phyloP scores from a whole-genome alignment of 129 eudicot genomes.

The Flaveria sonorensis region DNA sequence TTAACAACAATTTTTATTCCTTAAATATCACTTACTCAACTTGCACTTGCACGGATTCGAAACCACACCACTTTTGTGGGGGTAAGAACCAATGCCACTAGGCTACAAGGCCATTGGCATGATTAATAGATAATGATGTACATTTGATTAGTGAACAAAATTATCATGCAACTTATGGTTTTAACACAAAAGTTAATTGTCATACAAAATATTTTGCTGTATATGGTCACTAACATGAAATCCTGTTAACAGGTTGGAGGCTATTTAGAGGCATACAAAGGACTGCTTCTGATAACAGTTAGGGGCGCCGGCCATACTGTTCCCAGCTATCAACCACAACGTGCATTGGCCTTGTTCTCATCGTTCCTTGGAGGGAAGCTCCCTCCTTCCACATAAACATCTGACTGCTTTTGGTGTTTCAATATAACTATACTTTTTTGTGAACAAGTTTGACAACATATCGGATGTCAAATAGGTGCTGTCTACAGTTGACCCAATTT shows the following conservation, averaged over 20 bases:
- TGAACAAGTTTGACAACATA: constrained; percentile 1
- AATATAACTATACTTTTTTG: constrained; percentile 1
- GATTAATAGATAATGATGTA: not conserved
- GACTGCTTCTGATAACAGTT: constrained; percentile 42
- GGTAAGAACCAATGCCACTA: too few species aligned
- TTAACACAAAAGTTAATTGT: not conserved
- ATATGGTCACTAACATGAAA: constrained; percentile 5
- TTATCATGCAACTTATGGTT: not conserved
- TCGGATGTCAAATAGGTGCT: constrained; percentile 21
- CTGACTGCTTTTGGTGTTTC: not conserved
- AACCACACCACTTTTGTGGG: too few species aligned
- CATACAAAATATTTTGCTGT: not conserved
- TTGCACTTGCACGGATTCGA: too few species aligned
- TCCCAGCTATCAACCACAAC: constrained; percentile 52
- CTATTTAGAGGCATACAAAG: constrained; percentile 47
- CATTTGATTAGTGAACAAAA: not conserved
- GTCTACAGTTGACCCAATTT: constrained; percentile 18
- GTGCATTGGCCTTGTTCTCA: constrained; percentile 45
- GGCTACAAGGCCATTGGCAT: too few species aligned
- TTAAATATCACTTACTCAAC: too few species aligned
- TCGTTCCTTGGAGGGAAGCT: constrained; percentile 51
- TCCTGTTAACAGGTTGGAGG: constrained; percentile 47
- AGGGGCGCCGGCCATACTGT: constrained; percentile 56
- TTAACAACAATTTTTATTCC: too few species aligned
- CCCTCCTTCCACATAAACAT: constrained; percentile 38